Conservation (phyloP, 352 stramenopile genomes). For the Aphanomyces stellatus region DNA sequence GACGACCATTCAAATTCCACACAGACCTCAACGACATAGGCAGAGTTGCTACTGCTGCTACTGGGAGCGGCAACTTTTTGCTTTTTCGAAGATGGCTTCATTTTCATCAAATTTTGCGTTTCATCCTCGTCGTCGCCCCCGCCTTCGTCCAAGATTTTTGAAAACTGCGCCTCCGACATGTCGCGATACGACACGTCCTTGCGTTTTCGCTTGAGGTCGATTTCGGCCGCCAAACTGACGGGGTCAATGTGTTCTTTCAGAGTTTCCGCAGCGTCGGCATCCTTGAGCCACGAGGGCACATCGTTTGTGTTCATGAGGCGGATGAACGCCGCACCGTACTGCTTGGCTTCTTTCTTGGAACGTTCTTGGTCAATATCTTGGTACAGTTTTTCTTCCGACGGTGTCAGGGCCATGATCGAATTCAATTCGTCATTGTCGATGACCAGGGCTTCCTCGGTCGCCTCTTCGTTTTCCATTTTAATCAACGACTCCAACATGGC, state of each 20-base stretch:
- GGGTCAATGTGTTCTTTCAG: constrained; percentile 53
- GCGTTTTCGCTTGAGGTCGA: constrained; percentile 47
- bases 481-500: constrained; percentile 82
- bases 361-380: constrained; percentile 63
- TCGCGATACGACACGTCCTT: constrained; percentile 84
- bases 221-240: constrained; percentile 46
- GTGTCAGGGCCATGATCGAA: constrained; percentile 84
- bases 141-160: constrained; percentile 82
- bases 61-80: constrained; percentile 28
- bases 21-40: neutral
- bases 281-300: constrained; percentile 56
- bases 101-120: constrained; percentile 22
- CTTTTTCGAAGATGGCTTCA: constrained; percentile 30
- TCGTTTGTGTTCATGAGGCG: constrained; percentile 34
- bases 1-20: neutral
- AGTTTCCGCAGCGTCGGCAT: constrained; percentile 37
- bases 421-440: constrained; percentile 82
- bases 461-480: constrained; percentile 83
- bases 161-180: constrained; percentile 78
- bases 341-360: constrained; percentile 42
- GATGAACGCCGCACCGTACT: constrained; percentile 65
- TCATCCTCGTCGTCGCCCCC: constrained; percentile 37
- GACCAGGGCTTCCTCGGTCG: constrained; percentile 57
- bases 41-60: neutral
- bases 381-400: constrained; percentile 74